Evolutionary conservation across 2,329 filamentous ascomycete species (phyloP).

Genomic region (Triangularia verruculosa): DNA sequence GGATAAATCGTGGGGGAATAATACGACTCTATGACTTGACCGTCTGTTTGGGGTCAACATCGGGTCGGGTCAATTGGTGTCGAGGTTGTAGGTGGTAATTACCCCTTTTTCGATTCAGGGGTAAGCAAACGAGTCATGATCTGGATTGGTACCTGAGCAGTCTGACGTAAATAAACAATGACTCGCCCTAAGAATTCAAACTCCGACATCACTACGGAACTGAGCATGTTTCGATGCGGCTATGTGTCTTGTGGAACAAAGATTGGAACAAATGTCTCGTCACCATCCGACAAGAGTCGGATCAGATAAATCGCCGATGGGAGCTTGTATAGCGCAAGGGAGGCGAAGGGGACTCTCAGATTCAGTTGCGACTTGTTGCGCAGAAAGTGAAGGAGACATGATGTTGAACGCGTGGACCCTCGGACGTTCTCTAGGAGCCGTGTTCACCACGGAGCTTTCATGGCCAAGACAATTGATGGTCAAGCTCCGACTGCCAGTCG

Average conservation of each 20-base stretch:
- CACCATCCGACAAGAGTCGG: neutral
- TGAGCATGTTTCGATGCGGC: neutral
- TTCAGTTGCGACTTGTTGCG: neutral
- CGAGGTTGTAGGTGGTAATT: neutral
- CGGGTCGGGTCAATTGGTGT: neutral
- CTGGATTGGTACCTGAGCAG: neutral
- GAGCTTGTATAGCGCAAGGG: neutral
- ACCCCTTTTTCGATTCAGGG: neutral
- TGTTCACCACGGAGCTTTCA: neutral
- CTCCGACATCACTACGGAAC: neutral
- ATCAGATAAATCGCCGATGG: neutral
- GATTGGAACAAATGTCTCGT: neutral
- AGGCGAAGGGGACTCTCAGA: neutral
- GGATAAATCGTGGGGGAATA: conserved; percentile 22
- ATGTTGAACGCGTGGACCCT: neutral
- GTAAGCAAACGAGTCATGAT: neutral
- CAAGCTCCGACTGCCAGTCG: neutral
- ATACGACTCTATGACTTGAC: neutral
- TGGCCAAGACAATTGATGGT: neutral
- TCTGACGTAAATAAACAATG: neutral
- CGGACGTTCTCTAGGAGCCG: neutral
- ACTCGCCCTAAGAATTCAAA: too few relatives aligned
- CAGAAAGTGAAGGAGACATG: neutral
- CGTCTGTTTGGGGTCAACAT: neutral
- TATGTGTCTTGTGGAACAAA: too few relatives aligned